A percentile compares a stretch with the other conserved stretches of the same genome.
Conservation (phyloP, 352 stramenopile species). For the Phytophthora multivora region DNA sequence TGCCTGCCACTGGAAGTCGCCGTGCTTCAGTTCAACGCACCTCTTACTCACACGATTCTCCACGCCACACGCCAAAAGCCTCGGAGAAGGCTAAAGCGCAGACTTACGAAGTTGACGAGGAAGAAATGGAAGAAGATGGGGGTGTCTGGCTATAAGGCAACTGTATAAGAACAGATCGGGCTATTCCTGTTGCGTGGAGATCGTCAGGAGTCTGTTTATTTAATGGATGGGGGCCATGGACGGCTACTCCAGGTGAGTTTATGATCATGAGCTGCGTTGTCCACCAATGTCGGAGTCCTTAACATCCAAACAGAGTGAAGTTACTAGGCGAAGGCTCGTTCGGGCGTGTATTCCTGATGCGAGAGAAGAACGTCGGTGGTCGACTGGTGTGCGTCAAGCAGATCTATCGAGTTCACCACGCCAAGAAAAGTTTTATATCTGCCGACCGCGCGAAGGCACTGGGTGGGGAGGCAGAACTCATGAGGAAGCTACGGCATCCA, state of each 20-base stretch:
- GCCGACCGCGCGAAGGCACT: constrained; percentile 4
- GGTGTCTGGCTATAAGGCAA: constrained; percentile 57
- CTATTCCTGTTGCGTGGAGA: constrained; percentile 15
- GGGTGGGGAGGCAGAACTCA: constrained; percentile 61
- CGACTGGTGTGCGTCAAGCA: constrained; percentile 89
- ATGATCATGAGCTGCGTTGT: background rate
- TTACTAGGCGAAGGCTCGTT: constrained; percentile 91
- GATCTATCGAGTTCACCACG: constrained; percentile 58
- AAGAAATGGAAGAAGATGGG: constrained; percentile 45
- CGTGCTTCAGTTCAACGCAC: constrained; percentile 24
- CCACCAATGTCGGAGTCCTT: background rate
- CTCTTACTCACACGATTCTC: constrained; percentile 35
- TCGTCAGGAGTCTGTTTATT: constrained; percentile 12
- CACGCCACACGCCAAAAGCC: constrained; percentile 26
- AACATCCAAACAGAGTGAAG: constrained; percentile 40
- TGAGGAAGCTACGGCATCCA: constrained; percentile 87
- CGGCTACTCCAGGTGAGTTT: constrained; percentile 46
- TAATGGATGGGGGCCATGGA: constrained; percentile 41
- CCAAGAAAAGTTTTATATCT: constrained; percentile 4
- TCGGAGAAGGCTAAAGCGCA: constrained; percentile 26
- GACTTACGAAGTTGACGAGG: constrained; percentile 40
- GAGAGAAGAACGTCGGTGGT: constrained; percentile 66
- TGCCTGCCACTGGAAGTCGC: background rate
- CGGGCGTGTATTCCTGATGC: constrained; percentile 90
- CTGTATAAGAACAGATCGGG: background rate